Evolutionary conservation across 2,329 filamentous ascomycete genomes (phyloP).

Genomic region (Exserohilum turcica): DNA sequence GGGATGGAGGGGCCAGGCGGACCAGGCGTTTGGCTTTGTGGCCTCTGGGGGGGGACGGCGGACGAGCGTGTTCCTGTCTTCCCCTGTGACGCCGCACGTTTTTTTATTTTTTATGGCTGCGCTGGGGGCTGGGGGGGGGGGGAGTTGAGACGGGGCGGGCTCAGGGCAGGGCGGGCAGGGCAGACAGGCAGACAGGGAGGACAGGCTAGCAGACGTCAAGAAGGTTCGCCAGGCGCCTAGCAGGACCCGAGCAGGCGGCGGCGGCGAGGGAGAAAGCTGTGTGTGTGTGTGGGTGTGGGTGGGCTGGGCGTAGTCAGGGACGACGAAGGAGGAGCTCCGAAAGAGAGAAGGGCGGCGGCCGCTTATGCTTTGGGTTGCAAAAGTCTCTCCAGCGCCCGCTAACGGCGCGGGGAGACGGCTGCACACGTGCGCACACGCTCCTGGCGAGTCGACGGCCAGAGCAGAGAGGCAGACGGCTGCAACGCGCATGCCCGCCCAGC

Average conservation of each 20-base stretch:
- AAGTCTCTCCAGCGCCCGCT: conserved; percentile 8
- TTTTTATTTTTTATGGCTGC: no score
- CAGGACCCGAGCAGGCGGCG: conserved; percentile 5
- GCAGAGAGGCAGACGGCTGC: not conserved
- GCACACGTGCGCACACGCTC: conserved; percentile 12
- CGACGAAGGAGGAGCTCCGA: conserved; percentile 2
- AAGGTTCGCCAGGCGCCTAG: conserved; percentile 8
- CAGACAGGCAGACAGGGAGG: conserved; percentile 11
- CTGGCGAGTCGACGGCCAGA: not conserved
- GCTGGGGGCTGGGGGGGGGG: no score
- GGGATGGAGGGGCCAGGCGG: conserved; percentile 20
- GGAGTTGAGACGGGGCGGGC: no score
- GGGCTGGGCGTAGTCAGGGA: conserved; percentile 1
- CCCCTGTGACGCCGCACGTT: conserved; percentile 32
- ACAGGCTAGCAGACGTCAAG: conserved; percentile 16
- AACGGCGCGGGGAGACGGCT: conserved; percentile 18
- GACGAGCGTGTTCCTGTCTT: no score
- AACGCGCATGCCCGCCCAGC: not conserved
- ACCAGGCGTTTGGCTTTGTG: conserved; percentile 5
- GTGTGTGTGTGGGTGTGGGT: no score
- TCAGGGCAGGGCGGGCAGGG: no score
- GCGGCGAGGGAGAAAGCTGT: no score
- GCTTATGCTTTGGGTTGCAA: conserved; percentile 10
- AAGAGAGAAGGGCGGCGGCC: conserved; percentile 2
- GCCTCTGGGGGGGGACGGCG: no score